A percentile compares a stretch with the other conserved stretches of the same genome.
phyloP scores from a whole-genome alignment of 495 filamentous ascomycete species.

The Hypoxylon fragiforme region DNA sequence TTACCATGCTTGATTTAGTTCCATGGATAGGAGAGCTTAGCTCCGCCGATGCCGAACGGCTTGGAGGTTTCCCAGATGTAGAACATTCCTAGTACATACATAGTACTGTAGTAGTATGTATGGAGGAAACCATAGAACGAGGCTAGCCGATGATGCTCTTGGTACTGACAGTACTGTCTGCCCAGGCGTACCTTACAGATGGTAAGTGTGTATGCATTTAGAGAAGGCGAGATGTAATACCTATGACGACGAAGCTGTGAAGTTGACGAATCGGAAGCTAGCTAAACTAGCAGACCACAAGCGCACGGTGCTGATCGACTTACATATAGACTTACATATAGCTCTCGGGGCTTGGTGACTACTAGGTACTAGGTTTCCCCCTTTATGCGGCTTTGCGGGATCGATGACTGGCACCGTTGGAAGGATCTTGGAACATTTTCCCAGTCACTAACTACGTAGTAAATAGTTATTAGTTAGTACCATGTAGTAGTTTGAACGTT shows the following conservation, averaged over 20 bases:
- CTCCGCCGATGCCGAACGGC: constrained; percentile 1
- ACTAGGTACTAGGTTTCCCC: too few relatives aligned
- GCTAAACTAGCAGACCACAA: constrained; percentile 3
- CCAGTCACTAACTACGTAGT: too few relatives aligned
- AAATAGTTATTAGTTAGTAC: background rate
- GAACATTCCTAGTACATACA: too few relatives aligned
- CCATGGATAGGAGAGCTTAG: background rate
- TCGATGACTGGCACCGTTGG: constrained; percentile 8
- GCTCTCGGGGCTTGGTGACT: too few relatives aligned
- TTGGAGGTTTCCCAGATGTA: constrained; percentile 7
- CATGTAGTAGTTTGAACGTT: too few relatives aligned
- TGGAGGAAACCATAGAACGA: background rate
- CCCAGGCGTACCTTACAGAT: too few relatives aligned
- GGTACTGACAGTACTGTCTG: too few relatives aligned
- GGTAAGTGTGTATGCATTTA: background rate
- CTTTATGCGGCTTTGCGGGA: constrained; percentile 29
- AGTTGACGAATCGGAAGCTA: constrained; percentile 22
- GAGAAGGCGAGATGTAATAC: background rate
- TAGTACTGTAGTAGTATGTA: background rate
- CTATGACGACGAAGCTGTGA: background rate
- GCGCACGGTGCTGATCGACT: constrained; percentile 28
- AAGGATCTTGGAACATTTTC: constrained; percentile 15
- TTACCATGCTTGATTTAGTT: constrained; percentile 1
- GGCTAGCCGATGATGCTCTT: constrained; percentile 1
- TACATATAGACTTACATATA: too few relatives aligned